These are phyloP conservation scores for Eucalyptus marginata DNA, from an alignment of 345 rosid genomes.

Conservation along the genomic window DNA sequence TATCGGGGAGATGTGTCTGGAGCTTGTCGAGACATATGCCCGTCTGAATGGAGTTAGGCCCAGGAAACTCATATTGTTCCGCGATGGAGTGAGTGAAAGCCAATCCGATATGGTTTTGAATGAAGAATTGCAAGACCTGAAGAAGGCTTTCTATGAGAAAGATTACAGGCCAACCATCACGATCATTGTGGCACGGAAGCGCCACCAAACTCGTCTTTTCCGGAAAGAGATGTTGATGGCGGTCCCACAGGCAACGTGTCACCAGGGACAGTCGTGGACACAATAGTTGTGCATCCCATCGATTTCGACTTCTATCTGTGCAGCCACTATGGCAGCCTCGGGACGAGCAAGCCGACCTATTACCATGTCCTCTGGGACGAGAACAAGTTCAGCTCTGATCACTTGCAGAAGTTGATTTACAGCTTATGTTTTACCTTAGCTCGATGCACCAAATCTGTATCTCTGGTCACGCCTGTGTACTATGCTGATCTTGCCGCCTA, in stretches of 20 bases:
- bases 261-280: conserved; percentile 86
- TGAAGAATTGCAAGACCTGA: conserved; percentile 54
- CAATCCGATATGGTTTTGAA: conserved; percentile 90
- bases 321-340: conserved; percentile 74
- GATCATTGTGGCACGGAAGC: conserved; percentile 72
- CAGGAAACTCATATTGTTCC: conserved; percentile 57
- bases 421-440: conserved; percentile 80
- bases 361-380: conserved; percentile 78
- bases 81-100: conserved; percentile 85
- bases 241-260: conserved; percentile 37
- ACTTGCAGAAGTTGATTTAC: conserved; percentile 59
- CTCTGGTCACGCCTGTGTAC: conserved; percentile 71
- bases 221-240: conserved; percentile 20
- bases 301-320: conserved; percentile 79
- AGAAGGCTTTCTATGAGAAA: conserved; percentile 15
- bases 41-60: conserved; percentile 30
- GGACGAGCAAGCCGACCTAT: conserved; percentile 90
- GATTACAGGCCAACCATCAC: conserved; percentile 55
- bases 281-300: conserved; percentile 57
- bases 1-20: conserved; percentile 59
- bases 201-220: conserved; percentile 83
- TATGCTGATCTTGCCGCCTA: conserved; percentile 85
- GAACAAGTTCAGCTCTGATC: conserved; percentile 50
- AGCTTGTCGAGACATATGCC: conserved; percentile 43
- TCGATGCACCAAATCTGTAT: conserved; percentile 75